A percentile compares a stretch with the other conserved stretches of the same genome.
These are phyloP conservation scores for Pyricularia grisea DNA, from an alignment of 2,329 filamentous ascomycete species.

Conservation along the genomic window DNA sequence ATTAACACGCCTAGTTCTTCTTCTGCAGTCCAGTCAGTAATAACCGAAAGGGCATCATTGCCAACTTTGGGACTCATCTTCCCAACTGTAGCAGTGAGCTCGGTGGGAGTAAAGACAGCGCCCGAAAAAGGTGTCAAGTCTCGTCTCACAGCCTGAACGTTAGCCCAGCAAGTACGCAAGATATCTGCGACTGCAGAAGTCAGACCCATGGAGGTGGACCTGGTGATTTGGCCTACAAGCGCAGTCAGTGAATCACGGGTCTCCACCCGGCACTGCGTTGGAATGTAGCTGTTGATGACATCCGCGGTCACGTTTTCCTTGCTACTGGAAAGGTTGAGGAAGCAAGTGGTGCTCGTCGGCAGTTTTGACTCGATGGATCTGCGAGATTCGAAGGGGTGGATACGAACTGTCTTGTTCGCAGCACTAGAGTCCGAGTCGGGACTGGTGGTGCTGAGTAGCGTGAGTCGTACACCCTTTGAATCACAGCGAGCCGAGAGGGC, in stretches of 20 bases:
- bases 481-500: neutral
- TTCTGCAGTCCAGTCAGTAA: neutral
- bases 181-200: neutral
- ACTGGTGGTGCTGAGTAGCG: neutral
- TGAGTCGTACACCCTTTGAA: neutral
- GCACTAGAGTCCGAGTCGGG: neutral
- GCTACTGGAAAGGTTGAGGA: neutral
- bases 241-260: neutral
- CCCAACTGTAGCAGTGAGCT: neutral
- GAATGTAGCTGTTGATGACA: neutral
- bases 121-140: neutral
- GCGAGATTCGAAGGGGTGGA: neutral
- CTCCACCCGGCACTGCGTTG: neutral
- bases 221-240: neutral
- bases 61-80: constrained; percentile 1
- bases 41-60: neutral
- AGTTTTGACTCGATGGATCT: neutral
- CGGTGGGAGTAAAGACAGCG: neutral
- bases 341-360: neutral
- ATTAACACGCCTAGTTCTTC: neutral
- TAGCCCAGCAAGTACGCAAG: neutral
- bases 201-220: neutral
- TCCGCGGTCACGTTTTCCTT: neutral
- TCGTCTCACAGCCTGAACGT: neutral
- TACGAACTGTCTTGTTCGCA: neutral